Percentiles rank a stretch among this genome's conserved stretches.
These are phyloP conservation scores for Suillus brevipes DNA, from an alignment of 768 basidiomycete species.

Conservation along the genomic window DNA sequence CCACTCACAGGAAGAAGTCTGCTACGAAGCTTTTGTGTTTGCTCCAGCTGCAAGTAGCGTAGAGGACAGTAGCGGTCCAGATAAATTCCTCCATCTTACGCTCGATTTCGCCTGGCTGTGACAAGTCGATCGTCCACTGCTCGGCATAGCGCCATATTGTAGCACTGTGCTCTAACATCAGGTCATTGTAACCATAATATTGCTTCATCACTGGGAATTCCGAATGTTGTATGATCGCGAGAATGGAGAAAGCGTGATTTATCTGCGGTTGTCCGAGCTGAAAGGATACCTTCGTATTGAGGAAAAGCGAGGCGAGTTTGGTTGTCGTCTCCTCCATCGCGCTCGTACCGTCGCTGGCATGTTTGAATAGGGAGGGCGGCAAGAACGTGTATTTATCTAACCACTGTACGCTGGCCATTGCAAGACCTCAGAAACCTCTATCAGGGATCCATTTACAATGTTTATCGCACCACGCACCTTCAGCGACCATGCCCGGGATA, in stretches of 20 bases:
- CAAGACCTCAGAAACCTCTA: slow-evolving; percentile 22
- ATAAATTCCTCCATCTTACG: slow-evolving; percentile 62
- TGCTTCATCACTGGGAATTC: slow-evolving; percentile 25
- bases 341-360: neutral
- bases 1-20: slow-evolving; percentile 52
- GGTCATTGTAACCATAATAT: slow-evolving; percentile 19
- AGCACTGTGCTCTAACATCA: neutral
- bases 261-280: slow-evolving; percentile 5
- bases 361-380: slow-evolving; percentile 12
- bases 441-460: neutral
- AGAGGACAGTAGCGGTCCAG: slow-evolving; percentile 59
- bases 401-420: slow-evolving; percentile 17
- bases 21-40: slow-evolving; percentile 46
- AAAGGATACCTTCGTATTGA: slow-evolving; percentile 6
- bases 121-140: slow-evolving; percentile 44
- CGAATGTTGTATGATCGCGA: slow-evolving; percentile 52
- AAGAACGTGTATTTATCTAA: slow-evolving; percentile 34
- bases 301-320: slow-evolving; percentile 9
- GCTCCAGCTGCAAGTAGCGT: slow-evolving; percentile 54
- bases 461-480: too few relatives aligned
- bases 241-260: slow-evolving; percentile 45
- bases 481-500: too few relatives aligned
- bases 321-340: slow-evolving; percentile 6
- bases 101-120: slow-evolving; percentile 39
- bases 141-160: slow-evolving; percentile 27